Evolutionary conservation across 2,329 filamentous ascomycete species (phyloP), one percentile per base, ranked within the genome.

Genomic region (Monosporascus sp.): DNA sequence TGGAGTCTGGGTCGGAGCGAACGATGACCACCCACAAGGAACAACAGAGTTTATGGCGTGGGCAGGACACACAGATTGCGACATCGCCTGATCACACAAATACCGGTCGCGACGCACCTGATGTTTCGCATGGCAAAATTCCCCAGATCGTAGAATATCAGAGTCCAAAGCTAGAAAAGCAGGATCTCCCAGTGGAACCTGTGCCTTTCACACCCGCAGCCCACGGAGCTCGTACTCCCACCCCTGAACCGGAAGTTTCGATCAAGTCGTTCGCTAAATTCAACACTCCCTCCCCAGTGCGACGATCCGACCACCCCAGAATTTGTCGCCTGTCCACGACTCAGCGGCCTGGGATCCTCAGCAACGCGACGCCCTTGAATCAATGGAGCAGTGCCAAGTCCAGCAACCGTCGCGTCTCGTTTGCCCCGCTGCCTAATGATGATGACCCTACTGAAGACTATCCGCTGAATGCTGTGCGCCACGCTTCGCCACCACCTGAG

Each of bases 241-340:
- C 76, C 0, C 74, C 78, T 6, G 76, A 81, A 49, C 72, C 76
- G 16, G 73, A 73, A 5, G 69, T 80, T 31, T 75, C 75, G 0
- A 70, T 81, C 59, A 80, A 77, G 56, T 73, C 78, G 0, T 82
- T 83, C 61, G 72, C 76, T 1, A 73, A 75, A 1, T 82, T 82
- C 61, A 74, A 79, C 61, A 76, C 76, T 1, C 74, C 77, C 1
- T 79, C 78, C 0, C 76, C 79, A 1, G 69, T 73, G 41, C 68
- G 60, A n/a, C 59, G 57, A 16, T 56, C 61, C 27, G 58, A 56
- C 44, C 52, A 47, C 34, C 49, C 47, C 6, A 53, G 19, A 24
- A 41, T 37, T n/a, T 57, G 50, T 6, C 36, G 48, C 36, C 40
- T 50, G 5, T 61, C 55, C 24, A 52, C 52, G 14, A 46, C 51